Conservation (phyloP, 2,329 filamentous ascomycete species). For the Cordyceps fumosorosea region DNA sequence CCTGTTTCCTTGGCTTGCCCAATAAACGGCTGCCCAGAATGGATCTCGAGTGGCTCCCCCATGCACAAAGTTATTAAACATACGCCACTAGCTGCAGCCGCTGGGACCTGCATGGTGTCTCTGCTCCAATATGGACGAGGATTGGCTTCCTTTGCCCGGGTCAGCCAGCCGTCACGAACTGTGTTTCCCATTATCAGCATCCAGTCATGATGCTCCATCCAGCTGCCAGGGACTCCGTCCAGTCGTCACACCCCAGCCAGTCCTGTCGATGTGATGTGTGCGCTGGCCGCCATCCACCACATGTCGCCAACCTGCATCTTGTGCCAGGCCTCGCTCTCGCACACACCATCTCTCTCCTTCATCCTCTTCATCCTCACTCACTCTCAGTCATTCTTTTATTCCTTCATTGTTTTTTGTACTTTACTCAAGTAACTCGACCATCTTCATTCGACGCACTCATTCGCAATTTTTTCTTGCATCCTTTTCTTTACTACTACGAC, state of each 20-base stretch:
- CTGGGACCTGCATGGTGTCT: neutral
- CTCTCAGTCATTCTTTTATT: constrained; percentile 11
- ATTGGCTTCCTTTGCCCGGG: too few species aligned
- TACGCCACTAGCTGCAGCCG: constrained; percentile 13
- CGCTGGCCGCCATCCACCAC: constrained; percentile 6
- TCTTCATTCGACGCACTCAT: neutral
- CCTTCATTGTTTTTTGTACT: constrained; percentile 1
- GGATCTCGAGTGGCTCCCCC: constrained; percentile 9
- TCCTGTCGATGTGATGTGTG: neutral
- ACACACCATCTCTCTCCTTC: neutral
- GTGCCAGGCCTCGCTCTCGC: neutral
- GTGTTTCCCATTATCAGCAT: too few species aligned
- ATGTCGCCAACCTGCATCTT: neutral
- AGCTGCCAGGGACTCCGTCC: neutral
- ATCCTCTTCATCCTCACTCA: constrained; percentile 14
- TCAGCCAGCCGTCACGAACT: too few species aligned
- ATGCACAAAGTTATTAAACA: constrained; percentile 13
- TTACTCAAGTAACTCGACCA: neutral
- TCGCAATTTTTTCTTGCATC: neutral
- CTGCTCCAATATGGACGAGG: neutral
- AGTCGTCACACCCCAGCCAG: neutral
- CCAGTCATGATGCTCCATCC: neutral
- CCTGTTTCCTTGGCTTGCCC: neutral
- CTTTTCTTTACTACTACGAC: constrained; percentile 14
- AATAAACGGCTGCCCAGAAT: constrained; percentile 1